phyloP scores from a whole-genome alignment of 169 alveolate species.

The Babesia bovis region DNA sequence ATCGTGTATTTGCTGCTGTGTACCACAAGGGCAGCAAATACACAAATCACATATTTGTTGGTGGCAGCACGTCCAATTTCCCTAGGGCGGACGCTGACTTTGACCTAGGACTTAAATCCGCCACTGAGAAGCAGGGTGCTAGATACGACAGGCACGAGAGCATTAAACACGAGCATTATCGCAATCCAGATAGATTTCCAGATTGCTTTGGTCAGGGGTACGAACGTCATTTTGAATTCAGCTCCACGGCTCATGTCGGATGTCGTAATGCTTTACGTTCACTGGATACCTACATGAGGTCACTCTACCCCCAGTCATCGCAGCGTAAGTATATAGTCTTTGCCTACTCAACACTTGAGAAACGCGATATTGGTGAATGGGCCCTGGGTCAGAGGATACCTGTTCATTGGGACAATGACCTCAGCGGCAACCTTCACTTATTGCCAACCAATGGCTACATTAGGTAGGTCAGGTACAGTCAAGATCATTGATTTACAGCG shows the following conservation, averaged over 20 bases:
- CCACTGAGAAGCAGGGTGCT: conserved; percentile 60
- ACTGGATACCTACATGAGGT: conserved; percentile 52
- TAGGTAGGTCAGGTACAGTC: neutral
- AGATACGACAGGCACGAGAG: conserved; percentile 53
- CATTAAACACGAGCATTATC: conserved; percentile 57
- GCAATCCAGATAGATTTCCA: conserved; percentile 67
- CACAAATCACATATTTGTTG: conserved; percentile 50
- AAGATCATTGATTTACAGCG: conserved; percentile 7
- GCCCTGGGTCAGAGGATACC: conserved; percentile 61
- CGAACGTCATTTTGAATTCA: conserved; percentile 44
- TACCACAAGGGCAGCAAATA: conserved; percentile 23
- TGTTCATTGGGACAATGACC: conserved; percentile 59
- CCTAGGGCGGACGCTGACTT: conserved; percentile 66
- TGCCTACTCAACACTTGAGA: conserved; percentile 67
- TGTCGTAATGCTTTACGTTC: conserved; percentile 63
- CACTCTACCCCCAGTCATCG: conserved; percentile 62
- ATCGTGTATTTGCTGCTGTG: conserved; percentile 47
- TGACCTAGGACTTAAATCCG: conserved; percentile 43
- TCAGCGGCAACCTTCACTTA: conserved; percentile 54
- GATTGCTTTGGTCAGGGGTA: conserved; percentile 56
- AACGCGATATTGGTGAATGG: conserved; percentile 72
- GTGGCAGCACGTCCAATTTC: conserved; percentile 49
- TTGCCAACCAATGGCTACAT: conserved; percentile 49
- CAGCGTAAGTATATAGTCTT: conserved; percentile 64
- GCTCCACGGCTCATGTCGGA: conserved; percentile 51